Conservation (phyloP, 148 eudicot genomes). For the Vaccinium darrowii region DNA sequence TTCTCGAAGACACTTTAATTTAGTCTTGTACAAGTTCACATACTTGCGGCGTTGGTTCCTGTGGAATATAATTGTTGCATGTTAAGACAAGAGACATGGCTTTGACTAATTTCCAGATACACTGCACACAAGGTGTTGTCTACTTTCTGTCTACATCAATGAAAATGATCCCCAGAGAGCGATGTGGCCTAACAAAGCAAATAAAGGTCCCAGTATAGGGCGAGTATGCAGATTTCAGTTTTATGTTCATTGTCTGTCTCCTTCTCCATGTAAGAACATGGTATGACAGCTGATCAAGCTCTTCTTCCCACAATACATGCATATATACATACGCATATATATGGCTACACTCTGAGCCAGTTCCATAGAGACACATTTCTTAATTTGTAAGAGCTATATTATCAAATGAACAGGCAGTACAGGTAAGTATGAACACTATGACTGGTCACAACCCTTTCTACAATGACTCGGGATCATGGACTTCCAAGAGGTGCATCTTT, state of each 20-base stretch:
- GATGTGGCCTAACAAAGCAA: background rate
- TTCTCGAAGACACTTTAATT: conserved; percentile 69
- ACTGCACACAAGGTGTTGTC: background rate
- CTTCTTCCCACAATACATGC: background rate
- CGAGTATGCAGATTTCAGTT: background rate
- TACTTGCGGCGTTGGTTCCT: conserved; percentile 74
- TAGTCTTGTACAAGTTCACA: conserved; percentile 84
- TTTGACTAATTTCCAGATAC: background rate
- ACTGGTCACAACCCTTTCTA: background rate
- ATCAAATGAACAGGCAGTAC: too few species aligned
- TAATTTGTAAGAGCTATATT: background rate
- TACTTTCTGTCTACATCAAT: background rate
- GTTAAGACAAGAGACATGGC: conserved; percentile 2
- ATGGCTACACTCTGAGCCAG: background rate
- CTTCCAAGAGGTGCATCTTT: background rate
- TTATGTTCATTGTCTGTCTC: background rate
- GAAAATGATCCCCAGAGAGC: background rate
- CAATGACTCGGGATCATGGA: background rate
- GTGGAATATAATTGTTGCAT: conserved; percentile 13
- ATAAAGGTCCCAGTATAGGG: background rate
- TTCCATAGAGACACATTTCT: background rate
- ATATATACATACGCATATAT: background rate
- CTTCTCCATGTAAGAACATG: background rate
- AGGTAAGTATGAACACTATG: background rate
- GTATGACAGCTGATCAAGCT: background rate